These are phyloP conservation scores for Podila horticola DNA, from an alignment of 192 early-diverging fungal genomes.

Conservation along the genomic window DNA sequence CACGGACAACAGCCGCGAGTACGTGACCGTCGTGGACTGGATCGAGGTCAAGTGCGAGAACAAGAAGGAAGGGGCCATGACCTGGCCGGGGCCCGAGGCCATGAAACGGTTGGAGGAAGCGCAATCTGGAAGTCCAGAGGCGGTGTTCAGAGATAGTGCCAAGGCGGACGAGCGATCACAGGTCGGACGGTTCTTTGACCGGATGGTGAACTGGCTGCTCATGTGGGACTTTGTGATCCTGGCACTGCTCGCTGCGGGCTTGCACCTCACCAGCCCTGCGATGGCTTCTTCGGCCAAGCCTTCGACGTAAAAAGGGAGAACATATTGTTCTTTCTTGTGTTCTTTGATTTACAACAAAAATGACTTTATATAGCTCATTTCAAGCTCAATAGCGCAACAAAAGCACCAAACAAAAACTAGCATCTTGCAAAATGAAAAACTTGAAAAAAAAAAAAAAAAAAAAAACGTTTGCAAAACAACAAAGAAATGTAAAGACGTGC, in stretches of 20 bases:
- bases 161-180: slow-evolving; percentile 8
- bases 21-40: slow-evolving; percentile 25
- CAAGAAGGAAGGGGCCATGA: slow-evolving; percentile 11
- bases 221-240: neutral
- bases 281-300: no score
- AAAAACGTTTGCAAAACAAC: no score
- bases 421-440: neutral
- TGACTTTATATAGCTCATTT: neutral
- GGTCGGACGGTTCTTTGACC: neutral
- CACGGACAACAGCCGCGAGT: slow-evolving; percentile 21
- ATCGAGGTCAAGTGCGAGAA: slow-evolving; percentile 27
- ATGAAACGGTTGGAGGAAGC: slow-evolving; percentile 7
- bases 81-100: slow-evolving; percentile 31
- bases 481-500: neutral
- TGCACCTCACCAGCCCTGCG: no score
- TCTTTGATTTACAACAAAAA: neutral
- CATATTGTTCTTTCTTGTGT: neutral
- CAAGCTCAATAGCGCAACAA: no score
- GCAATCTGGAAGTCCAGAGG: neutral
- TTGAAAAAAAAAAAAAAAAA: neutral
- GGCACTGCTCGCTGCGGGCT: neutral
- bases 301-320: no score
- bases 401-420: neutral
- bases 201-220: neutral
- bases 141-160: neutral